Conservation (phyloP, 805 yeast species). For the Wickerhamiella lipophila region DNA sequence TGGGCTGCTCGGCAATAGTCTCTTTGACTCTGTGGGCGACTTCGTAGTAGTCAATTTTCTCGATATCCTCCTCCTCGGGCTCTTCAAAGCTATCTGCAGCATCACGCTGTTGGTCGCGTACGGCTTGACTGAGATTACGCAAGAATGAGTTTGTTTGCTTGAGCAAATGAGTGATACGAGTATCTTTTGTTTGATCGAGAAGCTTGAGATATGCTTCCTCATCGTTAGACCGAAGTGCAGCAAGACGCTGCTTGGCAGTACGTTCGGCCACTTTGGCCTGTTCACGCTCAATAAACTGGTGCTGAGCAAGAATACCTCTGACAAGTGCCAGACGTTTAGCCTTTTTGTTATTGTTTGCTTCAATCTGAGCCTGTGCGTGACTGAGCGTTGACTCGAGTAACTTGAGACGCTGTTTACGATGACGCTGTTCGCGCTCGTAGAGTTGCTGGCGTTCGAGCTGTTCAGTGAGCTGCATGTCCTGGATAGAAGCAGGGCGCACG, state of each 20-base stretch:
- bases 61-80: conserved; percentile 27
- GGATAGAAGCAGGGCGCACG: conserved; percentile 43
- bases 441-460: conserved; percentile 33
- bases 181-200: conserved; percentile 92
- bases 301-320: conserved; percentile 38
- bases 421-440: conserved; percentile 31
- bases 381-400: conserved; percentile 23
- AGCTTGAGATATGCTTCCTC: conserved; percentile 94
- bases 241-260: conserved; percentile 95
- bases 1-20: conserved; percentile 65
- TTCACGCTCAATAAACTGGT: conserved; percentile 70
- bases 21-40: conserved; percentile 87
- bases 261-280: conserved; percentile 80
- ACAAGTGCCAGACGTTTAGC: conserved; percentile 21
- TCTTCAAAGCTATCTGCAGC: conserved; percentile 15
- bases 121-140: conserved; percentile 83
- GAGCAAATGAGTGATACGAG: conserved; percentile 88
- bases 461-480: conserved; percentile 55
- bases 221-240: conserved; percentile 89
- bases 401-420: conserved; percentile 26
- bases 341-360: conserved; percentile 19
- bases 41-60: conserved; percentile 71
- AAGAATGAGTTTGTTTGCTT: conserved; percentile 84
- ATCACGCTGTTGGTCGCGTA: conserved; percentile 61
- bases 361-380: conserved; percentile 23